Base-by-base conservation (phyloP, 306 rosid species). In the Hylodesmum podocarpum region DNA sequence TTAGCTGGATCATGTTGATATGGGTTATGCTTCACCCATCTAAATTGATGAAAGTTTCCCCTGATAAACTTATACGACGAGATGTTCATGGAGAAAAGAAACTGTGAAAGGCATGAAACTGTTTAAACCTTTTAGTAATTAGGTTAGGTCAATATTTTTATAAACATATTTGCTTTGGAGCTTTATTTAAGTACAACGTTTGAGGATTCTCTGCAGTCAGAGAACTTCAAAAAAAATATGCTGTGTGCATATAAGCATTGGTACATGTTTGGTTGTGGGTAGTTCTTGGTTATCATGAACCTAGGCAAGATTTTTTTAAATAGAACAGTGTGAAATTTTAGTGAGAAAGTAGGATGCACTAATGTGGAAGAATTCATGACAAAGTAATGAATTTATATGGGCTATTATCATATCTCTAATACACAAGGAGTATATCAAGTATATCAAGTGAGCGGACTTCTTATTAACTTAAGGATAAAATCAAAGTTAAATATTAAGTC, bases 41-140 rank as follows among this genome's bases (percentile, higher is more conserved):
- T 41, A 55, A 64, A 47, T 36, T 61, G 18, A 70, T 34, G 31
- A 22, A 37, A 21, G 25, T 53, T 18, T 40, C 18, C 64, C 1
- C 5, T 18, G 44, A 28, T 61, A 47, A 28, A 50, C 39, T 39
- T 55, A 6, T 25, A 46, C 34, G 24, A 19, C 5, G 34, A 75
- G 39, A 34, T 39, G 70, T n/a, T 57, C 53, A 51, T 73, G 63
- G 70, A 66, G 31, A n/a, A n/a, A 41, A 72, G 50, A 13, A 70
- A 33, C 5, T 51, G 53, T 61, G 37, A 62, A 49, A 36, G 39
- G 21, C 37, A 15, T 59, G 28, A 74, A 49, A 27, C 18, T 46
- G 67, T 61, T 61, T 33, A 16, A 31, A 6, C 41, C n/a, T 16
- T 62, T 62, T 31, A 15, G 6, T 46, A n/a, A 36, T 67, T 49